Conservation (phyloP, 257 asterid genomes). For the Nicotiana sylvestris region DNA sequence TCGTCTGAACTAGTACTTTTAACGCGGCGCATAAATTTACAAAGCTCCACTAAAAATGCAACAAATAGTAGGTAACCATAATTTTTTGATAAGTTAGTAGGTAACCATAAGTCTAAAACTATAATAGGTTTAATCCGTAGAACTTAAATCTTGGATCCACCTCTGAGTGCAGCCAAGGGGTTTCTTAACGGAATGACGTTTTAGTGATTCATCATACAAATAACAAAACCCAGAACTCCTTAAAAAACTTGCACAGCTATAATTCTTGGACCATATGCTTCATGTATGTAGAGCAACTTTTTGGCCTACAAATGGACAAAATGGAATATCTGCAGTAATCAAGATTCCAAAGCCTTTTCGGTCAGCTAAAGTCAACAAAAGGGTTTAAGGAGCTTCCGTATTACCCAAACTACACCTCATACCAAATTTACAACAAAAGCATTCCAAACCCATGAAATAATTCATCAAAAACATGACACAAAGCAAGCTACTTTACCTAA, state of each 20-base stretch:
- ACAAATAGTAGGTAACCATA: no score
- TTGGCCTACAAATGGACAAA: not conserved
- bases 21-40: no score
- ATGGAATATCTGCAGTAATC: not conserved
- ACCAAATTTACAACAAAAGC: constrained; percentile 6
- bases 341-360: constrained; percentile 11
- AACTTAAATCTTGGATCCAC: no score
- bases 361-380: constrained; percentile 5
- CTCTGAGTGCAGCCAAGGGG: not conserved
- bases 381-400: not conserved
- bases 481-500: not conserved
- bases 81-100: no score
- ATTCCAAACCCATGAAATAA: constrained; percentile 14
- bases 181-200: not conserved
- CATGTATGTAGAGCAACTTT: not conserved
- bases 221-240: not conserved
- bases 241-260: not conserved
- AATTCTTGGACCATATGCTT: not conserved
- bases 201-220: not conserved
- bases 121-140: no score
- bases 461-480: not conserved
- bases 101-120: no score
- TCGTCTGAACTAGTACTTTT: no score
- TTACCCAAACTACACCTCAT: constrained; percentile 8
- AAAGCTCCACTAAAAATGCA: no score